phyloP scores from a whole-genome alignment of 345 rosid genomes.

The Pistacia integerrima region DNA sequence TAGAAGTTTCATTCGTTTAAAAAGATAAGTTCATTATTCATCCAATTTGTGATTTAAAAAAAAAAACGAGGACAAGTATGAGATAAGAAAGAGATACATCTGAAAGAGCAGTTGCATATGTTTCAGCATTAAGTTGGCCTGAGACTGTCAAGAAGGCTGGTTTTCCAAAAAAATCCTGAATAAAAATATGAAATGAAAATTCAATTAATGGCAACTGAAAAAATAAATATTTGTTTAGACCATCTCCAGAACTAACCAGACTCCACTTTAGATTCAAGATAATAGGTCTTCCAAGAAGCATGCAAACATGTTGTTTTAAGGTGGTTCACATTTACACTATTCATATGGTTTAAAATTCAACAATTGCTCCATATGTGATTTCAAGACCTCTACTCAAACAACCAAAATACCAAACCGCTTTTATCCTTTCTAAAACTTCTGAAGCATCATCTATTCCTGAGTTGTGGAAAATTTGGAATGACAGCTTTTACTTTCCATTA shows the following conservation, averaged over 20 bases:
- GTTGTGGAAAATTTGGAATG: too few species aligned
- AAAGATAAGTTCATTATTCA: conserved; percentile 4
- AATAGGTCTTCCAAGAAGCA: not conserved
- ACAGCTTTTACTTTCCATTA: too few species aligned
- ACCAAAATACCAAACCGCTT: too few species aligned
- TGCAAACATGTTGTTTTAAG: not conserved
- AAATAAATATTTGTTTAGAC: not conserved
- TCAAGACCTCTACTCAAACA: too few species aligned
- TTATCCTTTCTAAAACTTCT: too few species aligned
- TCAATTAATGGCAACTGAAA: conserved; percentile 10
- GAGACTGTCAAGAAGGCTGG: conserved; percentile 98
- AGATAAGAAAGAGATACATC: conserved; percentile 54
- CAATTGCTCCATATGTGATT: too few species aligned
- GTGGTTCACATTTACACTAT: not conserved
- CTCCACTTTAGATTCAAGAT: not conserved
- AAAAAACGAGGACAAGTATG: conserved; percentile 1
- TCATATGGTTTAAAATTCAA: not conserved
- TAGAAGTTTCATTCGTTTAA: not conserved
- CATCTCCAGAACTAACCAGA: not conserved
- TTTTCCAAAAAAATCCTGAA: conserved; percentile 93
- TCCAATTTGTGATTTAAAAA: conserved; percentile 11
- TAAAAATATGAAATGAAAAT: conserved; percentile 18
- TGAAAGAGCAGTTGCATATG: conserved; percentile 95
- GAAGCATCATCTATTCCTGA: too few species aligned
- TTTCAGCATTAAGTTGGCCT: conserved; percentile 98